phyloP scores from a whole-genome alignment of 2,329 filamentous ascomycete genomes.

The Phialophora tarda region DNA sequence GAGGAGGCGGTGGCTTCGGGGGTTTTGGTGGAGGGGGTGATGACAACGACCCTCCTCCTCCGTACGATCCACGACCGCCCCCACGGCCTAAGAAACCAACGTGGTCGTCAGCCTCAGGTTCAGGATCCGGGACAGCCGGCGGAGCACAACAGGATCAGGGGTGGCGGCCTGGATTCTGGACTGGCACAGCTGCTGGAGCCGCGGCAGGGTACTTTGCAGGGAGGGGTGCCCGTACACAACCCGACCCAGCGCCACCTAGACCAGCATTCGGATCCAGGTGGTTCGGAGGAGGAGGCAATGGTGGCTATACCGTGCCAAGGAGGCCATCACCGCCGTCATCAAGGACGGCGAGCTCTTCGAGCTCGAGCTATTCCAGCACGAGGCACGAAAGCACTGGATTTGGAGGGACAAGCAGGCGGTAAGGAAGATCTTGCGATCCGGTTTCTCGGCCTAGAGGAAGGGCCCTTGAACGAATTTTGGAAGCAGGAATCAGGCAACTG shows the following conservation, averaged over 20 bases:
- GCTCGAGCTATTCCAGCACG: constrained; percentile 41
- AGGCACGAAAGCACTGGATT: constrained; percentile 52
- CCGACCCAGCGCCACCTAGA: constrained; percentile 29
- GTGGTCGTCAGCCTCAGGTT: constrained; percentile 37
- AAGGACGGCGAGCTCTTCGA: constrained; percentile 30
- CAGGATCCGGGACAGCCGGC: constrained; percentile 15
- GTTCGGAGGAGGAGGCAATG: constrained; percentile 43
- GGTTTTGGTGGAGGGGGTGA: constrained; percentile 43
- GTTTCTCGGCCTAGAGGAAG: background rate
- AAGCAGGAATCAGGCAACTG: background rate
- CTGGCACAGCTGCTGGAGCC: constrained; percentile 51
- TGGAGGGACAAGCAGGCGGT: constrained; percentile 52
- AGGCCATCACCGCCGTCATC: constrained; percentile 40
- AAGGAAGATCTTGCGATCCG: constrained; percentile 18
- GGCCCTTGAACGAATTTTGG: background rate
- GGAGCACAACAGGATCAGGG: constrained; percentile 37
- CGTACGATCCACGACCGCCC: constrained; percentile 46
- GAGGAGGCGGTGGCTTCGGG: constrained; percentile 42
- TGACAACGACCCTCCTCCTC: constrained; percentile 50
- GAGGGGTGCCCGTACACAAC: constrained; percentile 40
- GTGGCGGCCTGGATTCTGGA: constrained; percentile 57
- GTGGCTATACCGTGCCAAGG: constrained; percentile 27
- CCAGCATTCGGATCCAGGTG: constrained; percentile 24
- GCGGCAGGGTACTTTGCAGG: constrained; percentile 52
- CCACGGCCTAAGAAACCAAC: constrained; percentile 48